Evolutionary conservation across 768 basidiomycete genomes (phyloP), one percentile per base, ranked within the genome.

Genomic region (Pleurotus sapidus): DNA sequence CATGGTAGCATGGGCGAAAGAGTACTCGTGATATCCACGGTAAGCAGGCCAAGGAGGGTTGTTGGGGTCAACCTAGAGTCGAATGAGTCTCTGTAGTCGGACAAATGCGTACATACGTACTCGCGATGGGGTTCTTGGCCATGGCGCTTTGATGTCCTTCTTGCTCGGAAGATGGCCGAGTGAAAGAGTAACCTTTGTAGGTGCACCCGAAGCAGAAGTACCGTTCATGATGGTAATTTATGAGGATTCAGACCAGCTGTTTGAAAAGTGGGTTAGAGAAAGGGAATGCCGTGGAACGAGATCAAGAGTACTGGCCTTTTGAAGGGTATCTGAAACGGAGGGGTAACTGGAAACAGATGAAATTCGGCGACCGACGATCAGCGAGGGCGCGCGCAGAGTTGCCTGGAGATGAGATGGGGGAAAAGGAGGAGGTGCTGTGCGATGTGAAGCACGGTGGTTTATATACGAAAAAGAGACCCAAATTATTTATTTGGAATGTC

Each of bases 1-100:
- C 95, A 97, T 97, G 3, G 95, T 96, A 30, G 93, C 95, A 72
- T 95, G 84, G 39, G 88, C 88, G 66, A 92, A 92, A 0, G 87
- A 91, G 68, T 87, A 91, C 64, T 91, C 86, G 68, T 87, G 84
- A 68, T 91, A 90, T 3, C 89, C 88, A 43, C 90, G 86, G 70
- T 83, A 91, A 0, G 89, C 89, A 37, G 90, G 89, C 82, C 82
- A 91, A 15, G 89, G 89, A 8, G 89, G 89, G 74, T 91, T 90
- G 69, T 91, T 91, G 30, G 89, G 89, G 68, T 91, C 87, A 46
- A 91, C 81, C 88, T 88, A 42, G 2, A 11, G 9, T 34, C 17
- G 45, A 46, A 20, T 24, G 50, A 37, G 40, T 38, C 49, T 46
- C 59, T 46, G 54, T 39, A 43, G 43, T 24, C 17, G 39, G 20